A percentile compares a stretch with the other conserved stretches of the same genome.
These are phyloP conservation scores for Prunus armeniaca DNA, from an alignment of 306 rosid species.

Conservation along the genomic window DNA sequence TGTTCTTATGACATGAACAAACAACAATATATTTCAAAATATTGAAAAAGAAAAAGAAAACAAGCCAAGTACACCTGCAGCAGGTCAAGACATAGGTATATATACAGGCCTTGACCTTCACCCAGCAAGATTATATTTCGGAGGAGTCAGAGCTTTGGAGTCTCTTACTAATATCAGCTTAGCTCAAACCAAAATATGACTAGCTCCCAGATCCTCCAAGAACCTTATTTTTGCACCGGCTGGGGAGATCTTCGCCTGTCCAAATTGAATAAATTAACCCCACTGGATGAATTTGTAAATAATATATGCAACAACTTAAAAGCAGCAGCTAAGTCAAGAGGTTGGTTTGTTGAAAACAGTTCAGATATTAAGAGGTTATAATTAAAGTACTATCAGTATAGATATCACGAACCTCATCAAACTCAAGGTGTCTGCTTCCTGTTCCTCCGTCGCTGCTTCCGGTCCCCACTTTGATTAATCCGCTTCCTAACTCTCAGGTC, in stretches of 20 bases:
- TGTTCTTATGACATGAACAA: not conserved
- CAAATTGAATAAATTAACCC: constrained; percentile 13
- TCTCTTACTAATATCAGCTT: constrained; percentile 23
- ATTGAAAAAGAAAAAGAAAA: not conserved
- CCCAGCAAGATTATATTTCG: not conserved
- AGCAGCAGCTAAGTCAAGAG: not conserved
- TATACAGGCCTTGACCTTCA: constrained; percentile 27
- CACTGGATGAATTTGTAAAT: constrained; percentile 12
- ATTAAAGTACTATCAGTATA: constrained; percentile 33
- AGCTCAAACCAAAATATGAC: constrained; percentile 12
- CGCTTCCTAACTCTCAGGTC: constrained; percentile 60
- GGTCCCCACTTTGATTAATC: constrained; percentile 28
- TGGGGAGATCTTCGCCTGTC: constrained; percentile 35
- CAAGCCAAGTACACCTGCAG: constrained; percentile 28
- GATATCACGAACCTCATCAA: constrained; percentile 25
- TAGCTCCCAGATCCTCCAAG: constrained; percentile 16
- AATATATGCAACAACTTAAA: not conserved
- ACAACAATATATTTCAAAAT: not conserved
- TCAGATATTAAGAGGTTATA: constrained; percentile 3
- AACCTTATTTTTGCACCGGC: constrained; percentile 16
- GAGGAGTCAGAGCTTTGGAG: constrained; percentile 6
- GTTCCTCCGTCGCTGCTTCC: constrained; percentile 52
- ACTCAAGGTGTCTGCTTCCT: constrained; percentile 47
- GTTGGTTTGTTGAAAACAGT: not conserved
- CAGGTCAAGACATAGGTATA: constrained; percentile 25